Base-by-base conservation (phyloP, 1,139 yeast genomes). In the Meyerozyma elateridarum region DNA sequence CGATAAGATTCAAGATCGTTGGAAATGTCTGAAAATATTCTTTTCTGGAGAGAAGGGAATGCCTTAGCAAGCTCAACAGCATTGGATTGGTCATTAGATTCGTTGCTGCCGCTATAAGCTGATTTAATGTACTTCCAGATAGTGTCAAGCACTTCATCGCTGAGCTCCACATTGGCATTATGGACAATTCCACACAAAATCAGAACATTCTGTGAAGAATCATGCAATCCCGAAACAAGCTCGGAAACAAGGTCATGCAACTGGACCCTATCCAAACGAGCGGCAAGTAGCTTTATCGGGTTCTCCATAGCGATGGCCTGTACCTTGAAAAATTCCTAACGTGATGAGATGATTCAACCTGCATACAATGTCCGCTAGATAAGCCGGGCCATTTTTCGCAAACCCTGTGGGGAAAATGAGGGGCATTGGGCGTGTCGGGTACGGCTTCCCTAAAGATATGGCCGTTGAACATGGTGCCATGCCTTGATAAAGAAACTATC, bases 21-120 rank as follows among this genome's bases (percentile, higher is more conserved):
- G 9, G 14, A 17, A 4, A 24, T 24, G 9, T 13, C 15, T 18
- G 14, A 17, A 3, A 24, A 9, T 24, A 24, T 24, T n/a, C 17
- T 17, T 7, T 15, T 15, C 11, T 24, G 27, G 12, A 24, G 15
- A 8, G 9, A 9, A 9, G 27, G 27, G 8, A 24, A 9, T 7
- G 15, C 27, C 12, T 15, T 8, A 8, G 15, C n/a, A 8, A 24
- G 27, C 19, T 24, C 27, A 24, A 24, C 15, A 7, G 27, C 27
- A n/a, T 17, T n/a, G n/a, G n/a, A n/a, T n/a, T n/a, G n/a, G n/a
- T n/a, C n/a, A n/a, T n/a, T n/a, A n/a, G n/a, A n/a, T n/a, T n/a
- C n/a, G n/a, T n/a, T n/a, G n/a, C n/a, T n/a, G n/a, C n/a, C n/a
- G n/a, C n/a, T n/a, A n/a, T n/a, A n/a, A n/a, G n/a, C n/a, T n/a